phyloP scores from a whole-genome alignment of 495 filamentous ascomycete genomes.

The Aspergillus affinis region DNA sequence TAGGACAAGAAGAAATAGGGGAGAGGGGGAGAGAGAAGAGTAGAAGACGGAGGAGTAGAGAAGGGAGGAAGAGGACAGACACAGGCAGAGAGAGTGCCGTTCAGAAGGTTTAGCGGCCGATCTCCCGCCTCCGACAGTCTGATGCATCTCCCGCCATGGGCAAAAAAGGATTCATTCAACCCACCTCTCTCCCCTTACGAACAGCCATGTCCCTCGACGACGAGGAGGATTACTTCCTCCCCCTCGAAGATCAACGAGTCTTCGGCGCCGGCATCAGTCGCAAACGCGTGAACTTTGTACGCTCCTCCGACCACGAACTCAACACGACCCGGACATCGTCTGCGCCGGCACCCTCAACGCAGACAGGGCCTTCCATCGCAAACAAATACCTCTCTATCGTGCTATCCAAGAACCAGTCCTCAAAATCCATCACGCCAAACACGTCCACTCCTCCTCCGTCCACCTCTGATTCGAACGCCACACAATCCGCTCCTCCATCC shows the following conservation, averaged over 20 bases:
- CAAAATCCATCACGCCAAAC: slow-evolving; percentile 21
- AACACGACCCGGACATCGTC: slow-evolving; percentile 37
- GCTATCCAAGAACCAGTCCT: slow-evolving; percentile 40
- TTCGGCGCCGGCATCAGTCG: slow-evolving; percentile 78
- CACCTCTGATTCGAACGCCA: slow-evolving; percentile 6
- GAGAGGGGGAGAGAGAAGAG: not conserved
- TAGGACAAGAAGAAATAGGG: not conserved
- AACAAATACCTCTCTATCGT: slow-evolving; percentile 75
- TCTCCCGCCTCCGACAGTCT: slow-evolving; percentile 22
- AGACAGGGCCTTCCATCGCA: slow-evolving; percentile 49
- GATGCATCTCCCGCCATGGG: not conserved
- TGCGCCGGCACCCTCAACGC: slow-evolving; percentile 22
- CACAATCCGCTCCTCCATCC: slow-evolving; percentile 6
- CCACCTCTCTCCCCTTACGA: no score
- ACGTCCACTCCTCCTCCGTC: slow-evolving; percentile 9
- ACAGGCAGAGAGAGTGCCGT: slow-evolving; percentile 11
- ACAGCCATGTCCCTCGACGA: slow-evolving; percentile 3
- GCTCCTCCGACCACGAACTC: slow-evolving; percentile 54
- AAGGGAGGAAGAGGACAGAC: not conserved
- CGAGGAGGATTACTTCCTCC: slow-evolving; percentile 60
- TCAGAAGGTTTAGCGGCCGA: slow-evolving; percentile 18
- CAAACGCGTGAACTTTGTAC: slow-evolving; percentile 79
- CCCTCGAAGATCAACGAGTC: slow-evolving; percentile 69
- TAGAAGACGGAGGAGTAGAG: slow-evolving; percentile 3
- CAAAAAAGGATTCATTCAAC: not conserved